Evolutionary conservation across 352 stramenopile species (phyloP).

Genomic region (Phytophthora agathidicida): DNA sequence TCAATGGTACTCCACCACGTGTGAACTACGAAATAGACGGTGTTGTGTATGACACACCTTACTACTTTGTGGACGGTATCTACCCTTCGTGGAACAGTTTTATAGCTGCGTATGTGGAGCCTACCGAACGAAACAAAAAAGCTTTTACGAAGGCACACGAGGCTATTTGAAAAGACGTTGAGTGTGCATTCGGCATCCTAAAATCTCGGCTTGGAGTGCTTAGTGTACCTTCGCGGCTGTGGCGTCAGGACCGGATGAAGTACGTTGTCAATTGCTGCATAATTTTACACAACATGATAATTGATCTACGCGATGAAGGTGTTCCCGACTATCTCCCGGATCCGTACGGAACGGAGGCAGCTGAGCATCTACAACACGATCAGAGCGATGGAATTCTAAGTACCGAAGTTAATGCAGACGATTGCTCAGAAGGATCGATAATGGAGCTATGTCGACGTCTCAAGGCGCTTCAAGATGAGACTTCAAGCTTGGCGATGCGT

Average conservation of each 20-base stretch:
- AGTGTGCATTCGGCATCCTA: slow-evolving; percentile 11
- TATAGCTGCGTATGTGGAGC: slow-evolving; percentile 32
- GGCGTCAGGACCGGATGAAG: background rate
- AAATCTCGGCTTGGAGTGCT: background rate
- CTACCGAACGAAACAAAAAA: slow-evolving; percentile 17
- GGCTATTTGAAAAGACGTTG: slow-evolving; percentile 30
- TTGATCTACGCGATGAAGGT: background rate
- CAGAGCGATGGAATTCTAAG: too few species aligned
- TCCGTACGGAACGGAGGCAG: too few species aligned
- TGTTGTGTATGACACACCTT: slow-evolving; percentile 11
- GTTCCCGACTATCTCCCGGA: too few species aligned
- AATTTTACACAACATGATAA: slow-evolving; percentile 4
- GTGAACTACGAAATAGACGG: slow-evolving; percentile 17
- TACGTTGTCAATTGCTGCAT: slow-evolving; percentile 1
- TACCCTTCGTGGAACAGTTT: slow-evolving; percentile 28
- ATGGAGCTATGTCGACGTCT: too few species aligned
- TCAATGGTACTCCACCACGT: slow-evolving; percentile 1
- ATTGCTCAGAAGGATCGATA: too few species aligned
- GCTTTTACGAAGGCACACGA: slow-evolving; percentile 28
- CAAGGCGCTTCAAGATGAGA: too few species aligned
- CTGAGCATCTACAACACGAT: too few species aligned
- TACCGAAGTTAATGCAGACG: too few species aligned
- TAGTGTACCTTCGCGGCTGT: background rate
- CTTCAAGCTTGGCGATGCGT: too few species aligned
- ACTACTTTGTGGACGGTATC: slow-evolving; percentile 35